Percentiles rank a stretch among this genome's conserved stretches.
These are phyloP conservation scores for Aspergillus sclerotiicarbonarius DNA, from an alignment of 495 filamentous ascomycete genomes.

Conservation along the genomic window DNA sequence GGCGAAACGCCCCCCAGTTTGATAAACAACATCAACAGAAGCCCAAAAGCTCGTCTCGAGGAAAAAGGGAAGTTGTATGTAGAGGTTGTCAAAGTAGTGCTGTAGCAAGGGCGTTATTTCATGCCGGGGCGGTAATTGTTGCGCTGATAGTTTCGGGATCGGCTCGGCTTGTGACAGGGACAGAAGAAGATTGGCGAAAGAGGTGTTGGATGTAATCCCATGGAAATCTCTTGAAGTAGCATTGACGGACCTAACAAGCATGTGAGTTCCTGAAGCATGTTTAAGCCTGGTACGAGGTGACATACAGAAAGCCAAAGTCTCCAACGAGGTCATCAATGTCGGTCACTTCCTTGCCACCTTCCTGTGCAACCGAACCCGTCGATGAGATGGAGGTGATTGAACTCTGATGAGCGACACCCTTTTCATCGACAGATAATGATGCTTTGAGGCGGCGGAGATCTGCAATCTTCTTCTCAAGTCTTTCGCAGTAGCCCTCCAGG, in stretches of 20 bases:
- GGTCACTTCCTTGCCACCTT: slow-evolving; percentile 58
- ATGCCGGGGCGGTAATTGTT: slow-evolving; percentile 63
- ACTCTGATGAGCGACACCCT: slow-evolving; percentile 57
- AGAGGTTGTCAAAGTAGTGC: slow-evolving; percentile 79
- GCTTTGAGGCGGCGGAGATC: slow-evolving; percentile 57
- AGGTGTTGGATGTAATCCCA: slow-evolving; percentile 78
- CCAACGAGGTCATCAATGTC: slow-evolving; percentile 79
- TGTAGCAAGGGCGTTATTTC: slow-evolving; percentile 66
- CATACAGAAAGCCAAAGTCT: slow-evolving; percentile 76
- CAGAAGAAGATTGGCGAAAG: slow-evolving; percentile 79
- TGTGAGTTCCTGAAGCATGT: slow-evolving; percentile 11
- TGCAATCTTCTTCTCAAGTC: slow-evolving; percentile 68
- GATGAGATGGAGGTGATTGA: slow-evolving; percentile 45
- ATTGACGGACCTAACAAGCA: slow-evolving; percentile 69
- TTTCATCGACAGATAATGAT: slow-evolving; percentile 56
- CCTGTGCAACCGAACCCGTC: slow-evolving; percentile 32
- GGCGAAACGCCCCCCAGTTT: slow-evolving; percentile 56
- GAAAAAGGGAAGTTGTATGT: slow-evolving; percentile 75
- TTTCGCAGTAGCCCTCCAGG: slow-evolving; percentile 82
- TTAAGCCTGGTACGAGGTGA: slow-evolving; percentile 2
- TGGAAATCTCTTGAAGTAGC: slow-evolving; percentile 90
- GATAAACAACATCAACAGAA: slow-evolving; percentile 77
- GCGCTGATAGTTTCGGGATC: slow-evolving; percentile 54
- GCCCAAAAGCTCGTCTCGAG: slow-evolving; percentile 70
- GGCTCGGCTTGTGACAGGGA: slow-evolving; percentile 67